These are phyloP conservation scores for Pyrenochaeta sp. DNA, from an alignment of 2,329 filamentous ascomycete genomes.

Conservation along the genomic window DNA sequence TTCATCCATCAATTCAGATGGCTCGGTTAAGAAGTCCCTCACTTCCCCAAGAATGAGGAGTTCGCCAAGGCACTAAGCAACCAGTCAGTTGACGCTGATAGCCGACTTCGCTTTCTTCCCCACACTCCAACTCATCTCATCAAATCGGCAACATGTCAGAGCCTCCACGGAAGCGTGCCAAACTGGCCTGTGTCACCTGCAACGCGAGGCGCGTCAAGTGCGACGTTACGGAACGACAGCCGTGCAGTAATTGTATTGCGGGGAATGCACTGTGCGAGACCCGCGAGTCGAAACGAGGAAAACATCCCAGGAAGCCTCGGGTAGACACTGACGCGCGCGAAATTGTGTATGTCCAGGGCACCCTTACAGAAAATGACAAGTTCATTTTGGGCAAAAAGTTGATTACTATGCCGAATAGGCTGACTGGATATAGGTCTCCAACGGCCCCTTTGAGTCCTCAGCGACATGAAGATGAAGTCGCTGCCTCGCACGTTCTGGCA, in stretches of 20 bases:
- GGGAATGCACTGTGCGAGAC: conserved; percentile 51
- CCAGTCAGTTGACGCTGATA: conserved; percentile 16
- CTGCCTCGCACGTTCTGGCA: conserved; percentile 37
- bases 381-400: not conserved
- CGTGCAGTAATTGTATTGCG: conserved; percentile 52
- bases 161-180: conserved; percentile 46
- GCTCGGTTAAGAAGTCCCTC: no score
- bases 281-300: conserved; percentile 53
- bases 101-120: conserved; percentile 32
- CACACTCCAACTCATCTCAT: conserved; percentile 12
- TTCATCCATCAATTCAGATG: no score
- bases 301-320: conserved; percentile 42
- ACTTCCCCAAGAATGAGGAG: not conserved
- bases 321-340: conserved; percentile 23
- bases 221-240: conserved; percentile 55
- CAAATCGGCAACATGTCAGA: conserved; percentile 21
- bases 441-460: conserved; percentile 19
- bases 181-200: conserved; percentile 54
- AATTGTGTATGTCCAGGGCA: conserved; percentile 19
- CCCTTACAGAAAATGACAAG: no score
- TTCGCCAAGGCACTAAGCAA: conserved; percentile 18
- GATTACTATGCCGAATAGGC: not conserved
- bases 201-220: conserved; percentile 56
- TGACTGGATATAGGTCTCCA: conserved; percentile 6
- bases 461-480: conserved; percentile 37